Conservation (phyloP, 2,329 filamentous ascomycete genomes). For the Diaporthe caulivora region DNA sequence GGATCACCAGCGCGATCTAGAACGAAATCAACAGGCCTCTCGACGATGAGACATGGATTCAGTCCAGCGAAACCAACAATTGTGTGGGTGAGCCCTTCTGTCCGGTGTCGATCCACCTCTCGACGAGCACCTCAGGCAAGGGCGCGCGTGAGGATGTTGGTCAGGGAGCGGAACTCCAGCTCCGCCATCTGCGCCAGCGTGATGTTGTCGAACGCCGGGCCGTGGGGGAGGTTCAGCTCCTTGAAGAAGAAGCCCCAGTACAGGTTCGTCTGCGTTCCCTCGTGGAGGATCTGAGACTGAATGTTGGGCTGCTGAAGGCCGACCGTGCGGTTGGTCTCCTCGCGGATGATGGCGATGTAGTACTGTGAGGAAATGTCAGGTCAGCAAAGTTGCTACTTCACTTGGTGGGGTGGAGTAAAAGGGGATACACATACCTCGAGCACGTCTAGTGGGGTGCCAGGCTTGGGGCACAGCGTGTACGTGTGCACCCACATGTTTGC, state of each 20-base stretch:
- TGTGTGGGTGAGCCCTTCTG: neutral
- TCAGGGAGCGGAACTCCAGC: constrained; percentile 62
- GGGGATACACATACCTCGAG: constrained; percentile 59
- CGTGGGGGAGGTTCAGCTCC: constrained; percentile 57
- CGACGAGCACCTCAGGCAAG: constrained; percentile 41
- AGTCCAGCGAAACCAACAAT: neutral
- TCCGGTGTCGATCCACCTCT: neutral
- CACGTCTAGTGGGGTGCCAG: constrained; percentile 62
- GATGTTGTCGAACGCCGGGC: constrained; percentile 59
- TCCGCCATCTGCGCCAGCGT: constrained; percentile 60
- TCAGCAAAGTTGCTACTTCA: neutral
- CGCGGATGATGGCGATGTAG: constrained; percentile 68
- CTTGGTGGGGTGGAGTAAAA: neutral
- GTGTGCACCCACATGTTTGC: constrained; percentile 64
- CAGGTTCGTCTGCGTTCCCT: constrained; percentile 50
- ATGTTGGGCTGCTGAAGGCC: constrained; percentile 55
- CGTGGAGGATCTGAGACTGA: constrained; percentile 53
- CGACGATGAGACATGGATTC: no score
- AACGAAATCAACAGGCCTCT: constrained; percentile 5
- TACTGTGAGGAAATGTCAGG: constrained; percentile 55
- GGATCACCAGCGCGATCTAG: neutral
- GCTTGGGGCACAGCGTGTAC: constrained; percentile 64
- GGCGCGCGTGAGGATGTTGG: constrained; percentile 61
- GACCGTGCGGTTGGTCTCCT: constrained; percentile 60
- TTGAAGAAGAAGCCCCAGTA: constrained; percentile 68